phyloP scores from a whole-genome alignment of 75 land plant genomes.

The Sequoiadendron giganteum region DNA sequence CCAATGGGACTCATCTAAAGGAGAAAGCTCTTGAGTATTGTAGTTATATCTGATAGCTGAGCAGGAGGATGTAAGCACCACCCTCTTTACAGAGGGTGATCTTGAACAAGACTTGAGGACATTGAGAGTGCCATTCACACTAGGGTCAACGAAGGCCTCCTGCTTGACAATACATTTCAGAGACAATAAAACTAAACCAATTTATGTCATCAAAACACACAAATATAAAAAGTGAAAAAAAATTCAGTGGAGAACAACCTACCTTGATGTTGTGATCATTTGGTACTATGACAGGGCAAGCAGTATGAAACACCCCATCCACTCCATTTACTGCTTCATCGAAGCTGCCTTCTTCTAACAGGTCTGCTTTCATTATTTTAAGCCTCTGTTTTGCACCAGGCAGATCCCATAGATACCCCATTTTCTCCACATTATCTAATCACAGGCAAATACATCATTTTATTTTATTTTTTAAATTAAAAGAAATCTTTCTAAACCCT shows the following conservation, averaged over 20 bases:
- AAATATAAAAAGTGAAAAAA: too few relatives aligned
- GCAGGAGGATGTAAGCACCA: slow-evolving; percentile 89
- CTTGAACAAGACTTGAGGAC: slow-evolving; percentile 73
- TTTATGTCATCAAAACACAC: too few relatives aligned
- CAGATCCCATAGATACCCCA: slow-evolving; percentile 63
- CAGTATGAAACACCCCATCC: too few relatives aligned
- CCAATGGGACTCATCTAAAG: slow-evolving; percentile 78
- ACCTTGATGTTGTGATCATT: too few relatives aligned
- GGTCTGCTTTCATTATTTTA: slow-evolving; percentile 64
- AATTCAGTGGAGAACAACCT: too few relatives aligned
- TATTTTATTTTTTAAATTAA: too few relatives aligned
- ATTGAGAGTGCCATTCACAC: slow-evolving; percentile 68
- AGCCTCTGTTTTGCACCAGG: slow-evolving; percentile 82
- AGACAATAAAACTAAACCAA: too few relatives aligned
- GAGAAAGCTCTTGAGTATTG: slow-evolving; percentile 74
- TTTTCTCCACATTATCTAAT: slow-evolving; percentile 56
- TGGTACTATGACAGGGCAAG: too few relatives aligned
- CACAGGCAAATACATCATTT: background rate
- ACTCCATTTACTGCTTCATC: too few relatives aligned
- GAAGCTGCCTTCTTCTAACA: slow-evolving; percentile 16
- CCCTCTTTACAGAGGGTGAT: slow-evolving; percentile 49
- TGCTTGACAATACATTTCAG: too few relatives aligned
- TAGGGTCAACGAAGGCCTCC: slow-evolving; percentile 24
- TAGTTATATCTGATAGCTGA: slow-evolving; percentile 21
- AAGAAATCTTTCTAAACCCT: too few relatives aligned